Evolutionary conservation across 164 flowering plant species (phyloP), one percentile per base, ranked within the genome.

Genomic region (Malania oleifera): DNA sequence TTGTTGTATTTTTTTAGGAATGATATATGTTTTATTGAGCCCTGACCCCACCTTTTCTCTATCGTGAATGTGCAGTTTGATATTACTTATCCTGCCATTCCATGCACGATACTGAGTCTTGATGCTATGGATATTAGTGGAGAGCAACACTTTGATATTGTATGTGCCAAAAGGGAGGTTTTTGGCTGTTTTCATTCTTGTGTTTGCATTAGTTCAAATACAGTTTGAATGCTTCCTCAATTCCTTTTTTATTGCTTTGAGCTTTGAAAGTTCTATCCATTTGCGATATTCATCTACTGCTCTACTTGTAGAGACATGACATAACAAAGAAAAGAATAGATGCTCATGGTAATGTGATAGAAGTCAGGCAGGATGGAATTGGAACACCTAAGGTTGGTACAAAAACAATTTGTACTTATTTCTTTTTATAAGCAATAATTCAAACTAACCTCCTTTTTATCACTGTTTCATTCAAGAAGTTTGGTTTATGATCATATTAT

Each of bases 61-160:
- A n/a, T 17, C 15, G 7, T 45, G 53, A 13, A 45, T 34, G 14
- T 79, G 82, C 89, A 88, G 96, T 88, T 88, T 77, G 96, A 88
- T 78, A 69, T 88, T 22, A 84, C 88, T 19, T 88, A 86, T 76
- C 93, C 87, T n/a, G 71, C 75, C 18, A 52, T 84, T 65, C 82
- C 80, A 38, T 89, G 96, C 67, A 70, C 96, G 5, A 54, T 86
- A 41, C 78, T 89, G 65, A 89, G 89, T 73, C 43, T 89, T 58
- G 96, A 89, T 67, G 79, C 93, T 50, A 77, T 82, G 77, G 96
- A 88, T 73, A 82, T 88, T 39, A 88, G 88, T 65, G 93, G 92
- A 62, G 96, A 86, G 75, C 82, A 77, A 62, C 96, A 89, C 70
- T 74, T 78, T 67, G 91, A 89, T 67, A 77, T 89, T 17, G 96